Evolutionary conservation across 371 early-diverging fungal genomes (phyloP), one percentile per base, ranked within the genome.

Genomic region (Capillidium heterosporum): DNA sequence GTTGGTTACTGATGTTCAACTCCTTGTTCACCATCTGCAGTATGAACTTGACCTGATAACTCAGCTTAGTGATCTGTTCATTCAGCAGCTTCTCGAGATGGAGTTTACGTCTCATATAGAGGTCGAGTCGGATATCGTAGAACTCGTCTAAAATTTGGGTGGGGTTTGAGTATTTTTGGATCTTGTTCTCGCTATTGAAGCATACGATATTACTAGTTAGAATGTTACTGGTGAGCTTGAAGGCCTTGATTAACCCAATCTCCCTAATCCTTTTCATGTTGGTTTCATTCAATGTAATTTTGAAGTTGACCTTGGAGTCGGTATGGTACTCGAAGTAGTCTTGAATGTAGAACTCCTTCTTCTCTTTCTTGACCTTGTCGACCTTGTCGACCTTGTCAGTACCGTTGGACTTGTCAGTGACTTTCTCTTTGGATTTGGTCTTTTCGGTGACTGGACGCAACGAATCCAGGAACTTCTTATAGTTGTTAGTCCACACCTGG

Each of bases 11-110:
- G 41, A 99, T 87, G 2, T 76, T 65, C 2, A 99, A 70, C 55
- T 77, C 78, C 19, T 84, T 88, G 17, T 82, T 65, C 40, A 96
- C 87, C 32, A 99, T 90, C 69, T 91, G 91, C 32, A 76, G 67
- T 28, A 99, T 89, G 63, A 99, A 99, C 8, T 91, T 76, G 7
- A 89, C 91, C 63, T 85, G 87, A 72, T 98, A 96, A 58, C 91
- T 86, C 5, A 95, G 65, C 24, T 82, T 78, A 26, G 68, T 71
- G 61, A 78, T 77, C 29, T 98, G 91, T 58, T 79, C 74, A 17
- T 72, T 72, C 13, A 95, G 75, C 27, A 79, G 70, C 26, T 74
- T 71, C 5, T 88, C 72, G 60, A 95, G 60, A 51, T 83, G 71
- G 46, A 86, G 82, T 82, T 98, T 99, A 67, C 99, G 79, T 67